Evolutionary conservation across 2,329 filamentous ascomycete species (phyloP).

Genomic region (Arthrobotrys iridis): DNA sequence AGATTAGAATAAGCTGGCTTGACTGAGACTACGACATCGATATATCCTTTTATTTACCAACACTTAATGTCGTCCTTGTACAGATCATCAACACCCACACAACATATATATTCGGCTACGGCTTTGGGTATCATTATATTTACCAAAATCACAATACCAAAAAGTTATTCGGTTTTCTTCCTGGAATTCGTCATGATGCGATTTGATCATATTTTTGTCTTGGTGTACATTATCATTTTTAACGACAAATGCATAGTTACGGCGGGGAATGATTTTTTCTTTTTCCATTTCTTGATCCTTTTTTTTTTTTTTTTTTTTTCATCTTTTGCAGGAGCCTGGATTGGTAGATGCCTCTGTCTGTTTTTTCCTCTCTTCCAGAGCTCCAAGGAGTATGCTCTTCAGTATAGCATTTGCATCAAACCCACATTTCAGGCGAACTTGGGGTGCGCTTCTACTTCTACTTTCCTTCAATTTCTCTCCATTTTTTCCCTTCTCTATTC

Average conservation of each 20-base stretch:
- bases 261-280: conserved; percentile 33
- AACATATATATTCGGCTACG: conserved; percentile 37
- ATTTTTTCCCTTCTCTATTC: neutral
- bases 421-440: conserved; percentile 54
- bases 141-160: conserved; percentile 46
- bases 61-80: conserved; percentile 40
- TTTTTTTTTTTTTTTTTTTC: conserved; percentile 1
- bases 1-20: neutral
- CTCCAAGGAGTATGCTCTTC: conserved; percentile 24
- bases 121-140: conserved; percentile 15
- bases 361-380: neutral
- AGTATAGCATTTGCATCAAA: conserved; percentile 34
- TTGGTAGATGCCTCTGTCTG: conserved; percentile 23
- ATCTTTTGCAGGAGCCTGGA: conserved; percentile 39
- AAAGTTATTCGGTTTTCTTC: conserved; percentile 25
- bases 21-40: conserved; percentile 6
- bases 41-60: neutral
- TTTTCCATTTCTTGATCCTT: conserved; percentile 1
- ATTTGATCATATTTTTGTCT: conserved; percentile 22
- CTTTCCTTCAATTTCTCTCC: conserved; percentile 30
- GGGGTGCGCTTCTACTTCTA: conserved; percentile 37
- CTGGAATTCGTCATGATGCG: neutral
- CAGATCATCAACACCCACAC: conserved; percentile 34
- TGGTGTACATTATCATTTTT: conserved; percentile 49
- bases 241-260: conserved; percentile 52